Conservation (phyloP, 345 rosid genomes). For the Dipteronia dyeriana region DNA sequence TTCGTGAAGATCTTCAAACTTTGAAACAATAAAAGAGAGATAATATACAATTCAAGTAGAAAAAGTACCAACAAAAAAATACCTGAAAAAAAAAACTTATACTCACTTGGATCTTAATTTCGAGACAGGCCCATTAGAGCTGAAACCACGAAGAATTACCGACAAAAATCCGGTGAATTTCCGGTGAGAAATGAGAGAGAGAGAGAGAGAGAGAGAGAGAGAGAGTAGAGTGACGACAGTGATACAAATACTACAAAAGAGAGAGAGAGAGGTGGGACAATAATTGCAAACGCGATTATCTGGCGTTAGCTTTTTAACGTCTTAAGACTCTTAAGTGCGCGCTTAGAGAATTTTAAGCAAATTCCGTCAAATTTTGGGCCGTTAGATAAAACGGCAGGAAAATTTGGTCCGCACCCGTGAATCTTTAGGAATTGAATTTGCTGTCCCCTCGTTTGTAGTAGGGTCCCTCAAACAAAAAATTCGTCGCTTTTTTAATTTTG, state of each 20-base stretch:
- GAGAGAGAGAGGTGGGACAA: constrained; percentile 18
- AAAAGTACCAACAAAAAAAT: neutral
- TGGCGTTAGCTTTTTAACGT: constrained; percentile 33
- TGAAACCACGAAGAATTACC: neutral
- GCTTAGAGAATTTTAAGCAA: neutral
- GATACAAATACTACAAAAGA: too few species aligned
- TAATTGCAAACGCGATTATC: constrained; percentile 26
- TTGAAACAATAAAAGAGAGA: neutral
- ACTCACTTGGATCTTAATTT: constrained; percentile 1
- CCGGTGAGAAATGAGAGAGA: constrained; percentile 11
- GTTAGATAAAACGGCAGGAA: constrained; percentile 28
- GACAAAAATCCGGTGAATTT: constrained; percentile 3
- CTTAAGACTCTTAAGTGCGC: neutral
- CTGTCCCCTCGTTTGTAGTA: constrained; percentile 29
- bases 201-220: neutral
- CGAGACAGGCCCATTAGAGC: neutral
- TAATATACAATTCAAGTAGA: neutral
- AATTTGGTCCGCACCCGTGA: constrained; percentile 19
- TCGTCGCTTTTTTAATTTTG: neutral
- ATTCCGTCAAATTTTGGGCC: constrained; percentile 1
- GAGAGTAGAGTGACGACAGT: neutral
- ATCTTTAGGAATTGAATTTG: constrained; percentile 17
- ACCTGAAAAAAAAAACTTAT: neutral
- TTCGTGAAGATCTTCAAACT: neutral
- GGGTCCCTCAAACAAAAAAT: constrained; percentile 11